Evolutionary conservation across 2,329 filamentous ascomycete species (phyloP), one percentile per base, ranked within the genome.

Genomic region (Dactylellina cionopaga): DNA sequence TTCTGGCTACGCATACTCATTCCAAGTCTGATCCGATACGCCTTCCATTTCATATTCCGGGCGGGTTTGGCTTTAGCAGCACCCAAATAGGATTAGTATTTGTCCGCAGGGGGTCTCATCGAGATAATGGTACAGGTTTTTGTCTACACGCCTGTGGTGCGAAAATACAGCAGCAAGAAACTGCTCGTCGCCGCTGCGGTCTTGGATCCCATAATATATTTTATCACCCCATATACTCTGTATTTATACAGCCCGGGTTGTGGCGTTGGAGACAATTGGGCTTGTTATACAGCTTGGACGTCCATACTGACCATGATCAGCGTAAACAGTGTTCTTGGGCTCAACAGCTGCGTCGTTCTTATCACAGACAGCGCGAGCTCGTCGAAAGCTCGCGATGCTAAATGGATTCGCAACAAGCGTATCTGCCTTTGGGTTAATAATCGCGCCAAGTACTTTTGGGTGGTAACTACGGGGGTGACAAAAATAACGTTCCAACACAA

Each of bases 21-120:
- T 75, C 79, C 1, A 72, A 77, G 4, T 74, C 76, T 4, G 66
- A 77, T n/a, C 77, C 78, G 41, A 64, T 25, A 59, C 74, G 58
- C 76, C 84, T 81, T 75, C 82, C 79, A 1, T 82, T 90, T 39
- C 84, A 85, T 78, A 86, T 84, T 0, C 84, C 87, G 6, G 87
- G 88, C 24, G 88, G 88, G 0, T 81, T 90, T 5, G 88, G 88
- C 1, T 80, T 90, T 29, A 87, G 85, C 1, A 82, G 89, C 44
- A 86, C 86, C 55, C 81, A 86, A 7, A 88, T 90, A 1, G 88
- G 88, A 13, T 81, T 87, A 77, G 84, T 87, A 52, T 84, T 88
- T 82, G 85, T n/a, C 85, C 6, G 81, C 87, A 68, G 84, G 88
- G 76, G 86, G 87, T 19, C 79, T 83, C 33, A 86, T 88, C 59